These are phyloP conservation scores for Protomyces gravidus DNA, from an alignment of 1,139 yeast species.

Conservation along the genomic window DNA sequence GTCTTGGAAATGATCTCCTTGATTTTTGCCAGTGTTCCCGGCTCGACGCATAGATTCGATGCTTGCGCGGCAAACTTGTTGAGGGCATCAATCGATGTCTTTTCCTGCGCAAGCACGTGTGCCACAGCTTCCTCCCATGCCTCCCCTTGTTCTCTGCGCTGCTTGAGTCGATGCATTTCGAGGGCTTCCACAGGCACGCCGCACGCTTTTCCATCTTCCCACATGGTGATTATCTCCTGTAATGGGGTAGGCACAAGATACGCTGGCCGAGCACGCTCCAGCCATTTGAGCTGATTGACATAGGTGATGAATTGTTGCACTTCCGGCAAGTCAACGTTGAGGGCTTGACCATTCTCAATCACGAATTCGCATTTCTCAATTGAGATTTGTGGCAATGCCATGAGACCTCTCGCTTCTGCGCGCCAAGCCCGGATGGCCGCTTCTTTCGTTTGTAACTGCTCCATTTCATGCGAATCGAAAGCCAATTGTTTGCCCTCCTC, in stretches of 20 bases:
- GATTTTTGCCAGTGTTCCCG: constrained; percentile 17
- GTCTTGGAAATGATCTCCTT: constrained; percentile 38
- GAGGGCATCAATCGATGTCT: constrained; percentile 16
- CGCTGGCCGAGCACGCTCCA: constrained; percentile 35
- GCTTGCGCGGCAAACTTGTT: constrained; percentile 7
- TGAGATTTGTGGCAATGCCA: constrained; percentile 33
- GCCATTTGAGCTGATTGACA: constrained; percentile 52
- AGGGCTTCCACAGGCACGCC: constrained; percentile 39
- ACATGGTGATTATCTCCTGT: constrained; percentile 44
- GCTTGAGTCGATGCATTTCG: constrained; percentile 31
- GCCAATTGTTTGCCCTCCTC: constrained; percentile 50
- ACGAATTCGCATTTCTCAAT: constrained; percentile 40
- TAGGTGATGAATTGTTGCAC: constrained; percentile 50
- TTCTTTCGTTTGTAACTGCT: constrained; percentile 54
- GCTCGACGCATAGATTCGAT: constrained; percentile 6
- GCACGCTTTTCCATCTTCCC: constrained; percentile 43
- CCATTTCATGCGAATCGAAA: constrained; percentile 56
- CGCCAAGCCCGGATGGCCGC: constrained; percentile 55
- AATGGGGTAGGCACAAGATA: constrained; percentile 38
- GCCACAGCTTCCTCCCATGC: constrained; percentile 35
- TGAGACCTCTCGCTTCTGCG: constrained; percentile 46
- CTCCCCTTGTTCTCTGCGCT: constrained; percentile 33
- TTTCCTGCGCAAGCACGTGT: constrained; percentile 30
- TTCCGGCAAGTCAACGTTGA: constrained; percentile 56
- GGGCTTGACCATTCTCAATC: constrained; percentile 51